Base-by-base conservation (phyloP, 345 rosid genomes). In the Rhodomyrtus tomentosa region DNA sequence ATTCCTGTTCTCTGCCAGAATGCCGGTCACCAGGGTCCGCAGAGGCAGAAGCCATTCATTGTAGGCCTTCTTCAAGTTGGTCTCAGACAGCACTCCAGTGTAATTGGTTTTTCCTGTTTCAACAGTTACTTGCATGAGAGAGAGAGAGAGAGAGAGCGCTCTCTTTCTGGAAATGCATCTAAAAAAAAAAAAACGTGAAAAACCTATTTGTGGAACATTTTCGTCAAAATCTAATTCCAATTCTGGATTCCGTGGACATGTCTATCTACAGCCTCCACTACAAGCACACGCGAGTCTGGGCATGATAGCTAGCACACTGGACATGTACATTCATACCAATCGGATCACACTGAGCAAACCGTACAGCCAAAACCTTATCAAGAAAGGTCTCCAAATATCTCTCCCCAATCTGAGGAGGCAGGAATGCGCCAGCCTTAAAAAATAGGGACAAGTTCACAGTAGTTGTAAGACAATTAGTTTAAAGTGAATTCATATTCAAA, bases 11-110 rank as follows among this genome's bases (percentile, higher is more conserved):
- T 90, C 91, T 16, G 93, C 89, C 55, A 84, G 50, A 48, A 89
- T 87, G 87, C 91, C 89, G 7, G 90, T 87, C 88, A 94, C 91
- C 55, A 95, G 85, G 49, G 90, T 88, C 53, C 94, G 91, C 62
- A 95, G 98, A 76, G 99, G 99, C 55, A 95, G 86, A 74, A 97
- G 91, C 99, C 99, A 97, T 83, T 95, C 95, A 10, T 90, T 87
- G 87, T 90, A 90, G 25, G 92, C 98, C 88, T 88, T 92, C 88
- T 85, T 88, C 81, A 95, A 89, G 81, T 90, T 95, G 84, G 87
- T 88, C 92, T 88, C 89, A 52, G 92, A 90, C 48, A 90, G 86
- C 45, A 93, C 88, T 82, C 89, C 92, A 6, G 91, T 91, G 84
- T 81, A 74, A 86, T 90, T 92, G 89, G 88, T 88, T 80, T 88